Base-by-base conservation (phyloP, 2,329 filamentous ascomycete genomes). In the Ceratocystis lukuohia region DNA sequence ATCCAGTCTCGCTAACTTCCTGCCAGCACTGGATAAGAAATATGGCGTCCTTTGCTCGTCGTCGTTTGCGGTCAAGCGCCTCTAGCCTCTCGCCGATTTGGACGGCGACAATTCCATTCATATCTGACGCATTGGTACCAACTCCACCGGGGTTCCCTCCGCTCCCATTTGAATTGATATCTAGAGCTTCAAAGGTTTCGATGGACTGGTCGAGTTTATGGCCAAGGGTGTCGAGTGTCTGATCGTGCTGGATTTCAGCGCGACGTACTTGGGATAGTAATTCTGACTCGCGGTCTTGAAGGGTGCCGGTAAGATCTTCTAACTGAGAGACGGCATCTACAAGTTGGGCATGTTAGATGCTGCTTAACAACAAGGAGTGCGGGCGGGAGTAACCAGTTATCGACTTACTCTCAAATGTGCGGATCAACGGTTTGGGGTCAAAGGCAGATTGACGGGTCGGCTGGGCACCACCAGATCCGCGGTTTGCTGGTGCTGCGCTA, bases 1-100 rank as follows among this genome's bases (percentile, higher is more conserved):
- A 86, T 2, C 94, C 94, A 7, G 88, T 87, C 72, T 96, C 92
- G 75, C 88, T 92, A 71, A 99, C 91, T 73, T 97, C 93, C 50
- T 91, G 85, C 93, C 94, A 99, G 78, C 94, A 99, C 74, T 96
- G 89, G 70, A 99, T 91, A 68, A 99, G 77, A 74, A 97, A 97
- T 73, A 89, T 93, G 68, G 94, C 92, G 78, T 99, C 94, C 74
- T 94, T 82, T 41, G 94, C 94, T 68, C 93, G 82, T 73, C 91
- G 87, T 71, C 92, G 82, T 77, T 99, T 96, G 72, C 91, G 85
- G 76, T 99, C 94, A 68, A 99, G 80, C 75, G 97, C 93, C 77
- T 99, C 94, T 10, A 99, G 80, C 72, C 88, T 87, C 77, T 96
- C 91, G 71, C 94, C 94, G 64, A 96, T 97, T 74, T 96, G 90